Percentiles rank a stretch among this genome's conserved stretches.
Evolutionary conservation across 805 yeast genomes (phyloP).

Genomic region (Metschnikowia henanensis): DNA sequence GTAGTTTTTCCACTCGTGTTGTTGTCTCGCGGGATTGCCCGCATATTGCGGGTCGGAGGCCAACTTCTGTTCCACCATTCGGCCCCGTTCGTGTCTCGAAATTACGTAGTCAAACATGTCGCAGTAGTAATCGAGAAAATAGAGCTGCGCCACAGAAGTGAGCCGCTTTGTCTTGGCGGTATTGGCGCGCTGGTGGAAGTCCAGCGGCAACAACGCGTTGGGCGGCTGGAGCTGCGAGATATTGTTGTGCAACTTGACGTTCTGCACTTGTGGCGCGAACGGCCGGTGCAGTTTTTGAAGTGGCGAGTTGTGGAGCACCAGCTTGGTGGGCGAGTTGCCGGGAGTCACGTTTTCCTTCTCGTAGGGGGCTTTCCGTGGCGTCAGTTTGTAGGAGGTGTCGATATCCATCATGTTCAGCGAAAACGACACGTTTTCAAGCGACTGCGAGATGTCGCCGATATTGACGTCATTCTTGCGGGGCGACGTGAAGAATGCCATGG

Average conservation of each 20-base stretch:
- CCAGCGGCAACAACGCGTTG: slow-evolving; percentile 32
- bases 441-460: slow-evolving; percentile 40
- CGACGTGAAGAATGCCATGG: slow-evolving; percentile 19
- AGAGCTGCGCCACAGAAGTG: slow-evolving; percentile 91
- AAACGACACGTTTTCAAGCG: slow-evolving; percentile 44
- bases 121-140: slow-evolving; percentile 92
- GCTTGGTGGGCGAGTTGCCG: slow-evolving; percentile 25
- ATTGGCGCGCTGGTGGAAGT: slow-evolving; percentile 58
- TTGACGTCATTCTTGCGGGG: slow-evolving; percentile 22
- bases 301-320: slow-evolving; percentile 33
- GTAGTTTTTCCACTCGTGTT: slow-evolving; percentile 69
- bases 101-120: slow-evolving; percentile 94
- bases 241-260: slow-evolving; percentile 26
- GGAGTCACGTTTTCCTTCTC: slow-evolving; percentile 30
- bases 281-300: slow-evolving; percentile 6
- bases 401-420: slow-evolving; percentile 37
- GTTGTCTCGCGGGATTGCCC: slow-evolving; percentile 33
- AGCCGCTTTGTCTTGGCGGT: slow-evolving; percentile 78
- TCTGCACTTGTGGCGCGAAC: slow-evolving; percentile 16
- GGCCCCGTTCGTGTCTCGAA: slow-evolving; percentile 78
- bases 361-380: slow-evolving; percentile 12
- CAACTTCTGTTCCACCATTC: slow-evolving; percentile 62
- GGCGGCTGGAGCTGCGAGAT: slow-evolving; percentile 35
- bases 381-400: slow-evolving; percentile 39
- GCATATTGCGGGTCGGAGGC: slow-evolving; percentile 48